These are phyloP conservation scores for Rhodotorula babjevae DNA, from an alignment of 768 basidiomycete genomes.

Conservation along the genomic window DNA sequence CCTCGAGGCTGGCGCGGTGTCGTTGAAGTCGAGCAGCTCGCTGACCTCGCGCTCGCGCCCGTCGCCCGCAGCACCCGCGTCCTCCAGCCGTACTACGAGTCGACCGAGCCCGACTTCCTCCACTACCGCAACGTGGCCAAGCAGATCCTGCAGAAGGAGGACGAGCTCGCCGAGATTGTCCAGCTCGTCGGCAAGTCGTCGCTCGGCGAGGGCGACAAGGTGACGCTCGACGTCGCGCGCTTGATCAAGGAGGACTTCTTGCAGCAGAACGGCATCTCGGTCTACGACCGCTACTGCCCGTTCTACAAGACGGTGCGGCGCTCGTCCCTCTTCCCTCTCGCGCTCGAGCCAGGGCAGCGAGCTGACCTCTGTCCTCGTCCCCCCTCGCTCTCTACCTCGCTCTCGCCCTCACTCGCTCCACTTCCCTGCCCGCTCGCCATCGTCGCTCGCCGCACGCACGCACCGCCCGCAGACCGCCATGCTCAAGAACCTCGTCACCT, in stretches of 20 bases:
- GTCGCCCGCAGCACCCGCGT: constrained; percentile 33
- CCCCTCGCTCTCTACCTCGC: constrained; percentile 15
- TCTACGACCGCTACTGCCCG: constrained; percentile 93
- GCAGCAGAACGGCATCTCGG: constrained; percentile 98
- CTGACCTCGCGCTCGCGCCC: background rate
- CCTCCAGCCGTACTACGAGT: constrained; percentile 70
- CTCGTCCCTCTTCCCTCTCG: background rate
- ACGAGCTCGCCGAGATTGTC: constrained; percentile 96
- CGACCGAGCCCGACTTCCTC: constrained; percentile 86
- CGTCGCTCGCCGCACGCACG: background rate
- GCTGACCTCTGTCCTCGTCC: background rate
- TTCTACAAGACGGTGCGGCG: constrained; percentile 80
- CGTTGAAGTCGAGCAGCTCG: no score
- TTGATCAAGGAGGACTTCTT: constrained; percentile 97
- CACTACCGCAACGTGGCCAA: constrained; percentile 86
- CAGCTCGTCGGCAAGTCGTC: constrained; percentile 99
- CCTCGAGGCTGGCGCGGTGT: no score
- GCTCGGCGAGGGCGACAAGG: constrained; percentile 94
- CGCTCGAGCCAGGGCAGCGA: background rate
- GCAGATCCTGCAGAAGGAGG: constrained; percentile 97
- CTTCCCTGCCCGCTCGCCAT: background rate
- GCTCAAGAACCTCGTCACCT: constrained; percentile 88
- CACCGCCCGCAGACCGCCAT: constrained; percentile 59
- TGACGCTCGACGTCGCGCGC: constrained; percentile 90
- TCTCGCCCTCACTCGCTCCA: no score